Percentiles rank a stretch among this genome's conserved stretches.
phyloP scores from a whole-genome alignment of 1,284 basidiomycete species.

The Cystobasidium pallidum region DNA sequence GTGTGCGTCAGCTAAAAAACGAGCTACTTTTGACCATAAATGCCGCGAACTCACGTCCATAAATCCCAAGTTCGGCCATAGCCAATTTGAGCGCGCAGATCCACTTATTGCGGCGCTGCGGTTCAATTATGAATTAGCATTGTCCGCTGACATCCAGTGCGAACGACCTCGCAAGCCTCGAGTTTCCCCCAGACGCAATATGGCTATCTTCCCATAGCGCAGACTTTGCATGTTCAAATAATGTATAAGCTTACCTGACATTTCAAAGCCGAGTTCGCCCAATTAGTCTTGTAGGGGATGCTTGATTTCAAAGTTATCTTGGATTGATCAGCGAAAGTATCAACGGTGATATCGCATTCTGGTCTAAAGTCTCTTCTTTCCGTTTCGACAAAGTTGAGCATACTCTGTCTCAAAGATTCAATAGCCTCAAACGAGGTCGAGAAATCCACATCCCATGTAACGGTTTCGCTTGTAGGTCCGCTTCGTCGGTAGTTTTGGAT shows the following conservation, averaged over 20 bases:
- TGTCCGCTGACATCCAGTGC: too few species aligned
- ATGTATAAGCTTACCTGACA: conserved; percentile 57
- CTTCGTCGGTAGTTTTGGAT: conserved; percentile 58
- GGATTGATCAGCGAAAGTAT: conserved; percentile 79
- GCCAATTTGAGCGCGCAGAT: conserved; percentile 79
- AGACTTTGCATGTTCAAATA: too few species aligned
- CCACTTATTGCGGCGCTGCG: conserved; percentile 83
- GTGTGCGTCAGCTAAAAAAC: conserved; percentile 59
- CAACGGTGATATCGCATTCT: conserved; percentile 69
- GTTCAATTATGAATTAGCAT: neutral
- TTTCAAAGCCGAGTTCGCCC: conserved; percentile 78
- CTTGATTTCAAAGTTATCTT: conserved; percentile 77
- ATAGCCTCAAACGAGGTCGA: conserved; percentile 80
- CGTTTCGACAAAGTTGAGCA: conserved; percentile 76
- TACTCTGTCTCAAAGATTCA: conserved; percentile 73
- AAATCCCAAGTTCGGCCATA: conserved; percentile 72
- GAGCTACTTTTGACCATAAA: too few species aligned
- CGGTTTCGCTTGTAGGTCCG: conserved; percentile 64
- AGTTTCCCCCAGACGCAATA: conserved; percentile 43
- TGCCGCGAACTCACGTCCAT: conserved; percentile 62
- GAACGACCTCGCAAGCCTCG: too few species aligned
- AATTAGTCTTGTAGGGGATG: conserved; percentile 90
- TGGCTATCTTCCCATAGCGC: conserved; percentile 62
- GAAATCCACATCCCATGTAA: conserved; percentile 79
- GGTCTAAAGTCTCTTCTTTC: conserved; percentile 70